A percentile compares a stretch with the other conserved stretches of the same genome.
Evolutionary conservation across 2,329 filamentous ascomycete species (phyloP).

Genomic region (Monosporascus sp.): DNA sequence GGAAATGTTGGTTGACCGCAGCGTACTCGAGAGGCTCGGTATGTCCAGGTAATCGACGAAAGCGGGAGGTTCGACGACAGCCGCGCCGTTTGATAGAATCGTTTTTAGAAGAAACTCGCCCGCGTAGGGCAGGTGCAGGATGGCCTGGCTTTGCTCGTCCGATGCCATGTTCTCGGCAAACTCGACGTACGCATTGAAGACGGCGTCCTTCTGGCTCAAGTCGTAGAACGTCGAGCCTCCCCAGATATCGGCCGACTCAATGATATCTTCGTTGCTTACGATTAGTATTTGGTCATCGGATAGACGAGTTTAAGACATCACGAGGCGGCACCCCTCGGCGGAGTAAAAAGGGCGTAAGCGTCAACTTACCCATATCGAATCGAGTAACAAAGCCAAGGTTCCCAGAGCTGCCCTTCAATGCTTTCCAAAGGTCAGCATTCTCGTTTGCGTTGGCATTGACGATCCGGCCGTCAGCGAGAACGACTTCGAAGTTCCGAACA

Average conservation of each 20-base stretch:
- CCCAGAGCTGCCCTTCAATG: constrained; percentile 35
- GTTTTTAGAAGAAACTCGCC: constrained; percentile 16
- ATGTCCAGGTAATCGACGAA: constrained; percentile 24
- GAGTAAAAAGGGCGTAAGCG: not conserved
- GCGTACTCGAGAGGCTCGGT: constrained; percentile 19
- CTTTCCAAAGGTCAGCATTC: constrained; percentile 34
- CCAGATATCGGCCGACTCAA: constrained; percentile 26
- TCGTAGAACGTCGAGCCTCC: constrained; percentile 32
- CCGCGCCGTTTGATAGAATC: constrained; percentile 27
- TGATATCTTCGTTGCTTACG: not conserved
- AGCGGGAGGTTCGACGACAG: constrained; percentile 19
- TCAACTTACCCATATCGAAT: constrained; percentile 3
- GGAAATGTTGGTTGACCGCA: constrained; percentile 21
- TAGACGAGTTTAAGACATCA: not conserved
- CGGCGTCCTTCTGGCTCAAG: constrained; percentile 4
- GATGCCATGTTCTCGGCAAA: constrained; percentile 9
- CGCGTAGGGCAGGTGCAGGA: constrained; percentile 29
- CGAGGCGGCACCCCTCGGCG: too few relatives aligned
- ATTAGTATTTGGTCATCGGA: not conserved
- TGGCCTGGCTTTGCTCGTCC: constrained; percentile 16
- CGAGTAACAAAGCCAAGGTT: constrained; percentile 31
- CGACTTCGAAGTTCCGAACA: constrained; percentile 34
- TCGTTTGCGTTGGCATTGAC: constrained; percentile 28
- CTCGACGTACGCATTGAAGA: constrained; percentile 16
- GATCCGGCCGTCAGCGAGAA: constrained; percentile 35